Evolutionary conservation across 1,139 yeast species (phyloP).

Genomic region (Sugiyamaella japonica): DNA sequence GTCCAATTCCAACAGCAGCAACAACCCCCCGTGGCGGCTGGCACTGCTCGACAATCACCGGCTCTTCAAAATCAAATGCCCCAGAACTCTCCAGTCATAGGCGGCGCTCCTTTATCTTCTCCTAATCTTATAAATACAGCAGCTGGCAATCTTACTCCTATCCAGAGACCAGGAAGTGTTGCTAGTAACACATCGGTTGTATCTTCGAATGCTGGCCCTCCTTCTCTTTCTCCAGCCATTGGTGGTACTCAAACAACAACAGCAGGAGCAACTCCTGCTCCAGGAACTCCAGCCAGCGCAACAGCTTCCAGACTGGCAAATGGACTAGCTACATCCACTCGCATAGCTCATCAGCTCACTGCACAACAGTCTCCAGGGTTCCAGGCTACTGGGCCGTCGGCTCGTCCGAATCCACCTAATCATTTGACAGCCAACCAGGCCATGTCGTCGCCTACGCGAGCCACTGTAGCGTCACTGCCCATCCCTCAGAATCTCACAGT

Average conservation of each 20-base stretch:
- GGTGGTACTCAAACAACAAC: not conserved
- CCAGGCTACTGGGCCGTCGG: conserved; percentile 34
- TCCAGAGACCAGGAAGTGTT: conserved; percentile 17
- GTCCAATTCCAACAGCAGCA: conserved; percentile 22
- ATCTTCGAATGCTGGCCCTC: conserved; percentile 10
- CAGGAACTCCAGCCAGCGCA: conserved; percentile 14
- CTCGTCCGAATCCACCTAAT: conserved; percentile 34
- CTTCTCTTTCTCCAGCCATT: conserved; percentile 17
- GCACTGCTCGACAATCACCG: conserved; percentile 4
- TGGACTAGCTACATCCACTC: conserved; percentile 11
- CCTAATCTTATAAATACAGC: conserved; percentile 4
- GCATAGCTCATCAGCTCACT: conserved; percentile 8
- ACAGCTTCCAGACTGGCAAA: conserved; percentile 11
- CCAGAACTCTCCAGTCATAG: conserved; percentile 6
- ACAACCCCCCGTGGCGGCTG: conserved; percentile 19
- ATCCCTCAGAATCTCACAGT: conserved; percentile 69
- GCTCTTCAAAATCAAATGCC: conserved; percentile 10
- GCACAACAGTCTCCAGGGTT: conserved; percentile 14
- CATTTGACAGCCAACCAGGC: conserved; percentile 28
- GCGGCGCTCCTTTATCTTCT: conserved; percentile 9
- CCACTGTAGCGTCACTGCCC: conserved; percentile 55
- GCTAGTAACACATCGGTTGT: conserved; percentile 12
- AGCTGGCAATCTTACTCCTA: conserved; percentile 13
- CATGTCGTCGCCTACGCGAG: conserved; percentile 46
- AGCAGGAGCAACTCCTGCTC: not conserved